phyloP scores from a whole-genome alignment of 2,329 filamentous ascomycete genomes.

The Cladosporium oxysporum region DNA sequence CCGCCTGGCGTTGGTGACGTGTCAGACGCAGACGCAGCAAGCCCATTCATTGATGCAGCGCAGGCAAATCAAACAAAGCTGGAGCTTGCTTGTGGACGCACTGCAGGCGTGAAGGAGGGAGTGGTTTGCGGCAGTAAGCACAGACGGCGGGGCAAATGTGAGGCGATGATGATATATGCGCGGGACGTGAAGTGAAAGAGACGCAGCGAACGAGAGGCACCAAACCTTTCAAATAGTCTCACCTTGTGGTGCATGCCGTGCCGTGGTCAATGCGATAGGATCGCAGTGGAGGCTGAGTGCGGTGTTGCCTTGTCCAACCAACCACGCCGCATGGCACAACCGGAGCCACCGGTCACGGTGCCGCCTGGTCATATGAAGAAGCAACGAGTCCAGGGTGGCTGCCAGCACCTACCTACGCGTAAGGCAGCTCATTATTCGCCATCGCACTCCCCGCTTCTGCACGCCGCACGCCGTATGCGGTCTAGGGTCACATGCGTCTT shows the following conservation, averaged over 20 bases:
- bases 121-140: conserved; percentile 18
- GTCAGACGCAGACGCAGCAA: conserved; percentile 15
- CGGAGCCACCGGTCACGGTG: conserved; percentile 14
- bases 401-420: not conserved
- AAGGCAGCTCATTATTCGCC: conserved; percentile 1
- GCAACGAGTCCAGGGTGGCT: conserved; percentile 9
- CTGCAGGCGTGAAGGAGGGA: conserved; percentile 18
- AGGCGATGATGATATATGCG: not conserved
- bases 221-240: conserved; percentile 1
- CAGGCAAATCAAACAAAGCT: not conserved
- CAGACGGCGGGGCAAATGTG: conserved; percentile 2
- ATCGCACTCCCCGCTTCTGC: conserved; percentile 12
- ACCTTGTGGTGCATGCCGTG: conserved; percentile 3
- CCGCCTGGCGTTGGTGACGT: conserved; percentile 17
- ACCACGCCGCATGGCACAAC: not conserved
- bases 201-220: not conserved
- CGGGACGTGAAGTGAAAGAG: not conserved
- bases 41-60: conserved; percentile 17
- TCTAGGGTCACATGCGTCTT: conserved; percentile 6
- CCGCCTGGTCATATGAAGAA: conserved; percentile 7
- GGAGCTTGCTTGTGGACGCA: conserved; percentile 10
- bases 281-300: not conserved
- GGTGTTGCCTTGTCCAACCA: conserved; percentile 8
- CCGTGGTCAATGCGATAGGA: not conserved
- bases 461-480: not conserved